Evolutionary conservation across 2,329 filamentous ascomycete genomes (phyloP).

Genomic region (Aspergillus sp.): DNA sequence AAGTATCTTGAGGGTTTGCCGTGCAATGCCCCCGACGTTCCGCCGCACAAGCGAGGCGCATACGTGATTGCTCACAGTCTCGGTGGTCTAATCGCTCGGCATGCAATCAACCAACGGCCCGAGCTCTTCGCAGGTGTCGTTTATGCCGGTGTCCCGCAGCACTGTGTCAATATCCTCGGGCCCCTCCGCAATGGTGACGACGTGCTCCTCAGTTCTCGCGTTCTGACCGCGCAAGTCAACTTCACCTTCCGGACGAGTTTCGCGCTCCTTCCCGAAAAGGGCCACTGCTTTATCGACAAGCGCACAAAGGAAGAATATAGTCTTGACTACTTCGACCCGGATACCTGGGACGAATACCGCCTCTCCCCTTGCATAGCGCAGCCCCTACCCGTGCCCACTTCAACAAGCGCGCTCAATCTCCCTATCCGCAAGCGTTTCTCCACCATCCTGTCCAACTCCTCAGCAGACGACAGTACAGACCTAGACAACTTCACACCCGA

Average conservation of each 20-base stretch:
- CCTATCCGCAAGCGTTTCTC: slow-evolving; percentile 42
- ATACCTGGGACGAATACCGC: slow-evolving; percentile 76
- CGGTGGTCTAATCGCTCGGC: slow-evolving; percentile 82
- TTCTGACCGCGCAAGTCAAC: slow-evolving; percentile 89
- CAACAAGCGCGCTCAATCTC: slow-evolving; percentile 26
- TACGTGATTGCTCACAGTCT: slow-evolving; percentile 81
- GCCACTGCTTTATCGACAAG: slow-evolving; percentile 83
- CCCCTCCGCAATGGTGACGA: slow-evolving; percentile 90
- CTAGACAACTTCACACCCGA: slow-evolving; percentile 12
- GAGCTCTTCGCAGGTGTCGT: slow-evolving; percentile 83
- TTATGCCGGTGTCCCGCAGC: slow-evolving; percentile 80
- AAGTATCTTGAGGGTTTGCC: slow-evolving; percentile 71
- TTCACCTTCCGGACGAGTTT: slow-evolving; percentile 88
- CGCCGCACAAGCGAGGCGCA: slow-evolving; percentile 63
- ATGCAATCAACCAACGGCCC: slow-evolving; percentile 81
- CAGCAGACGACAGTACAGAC: slow-evolving; percentile 16
- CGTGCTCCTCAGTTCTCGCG: slow-evolving; percentile 82
- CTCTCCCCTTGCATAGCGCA: slow-evolving; percentile 76
- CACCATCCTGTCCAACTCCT: slow-evolving; percentile 23
- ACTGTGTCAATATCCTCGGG: slow-evolving; percentile 88
- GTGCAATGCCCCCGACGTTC: slow-evolving; percentile 64
- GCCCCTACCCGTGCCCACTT: slow-evolving; percentile 55
- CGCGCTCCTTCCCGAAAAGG: slow-evolving; percentile 79
- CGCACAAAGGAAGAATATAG: slow-evolving; percentile 75
- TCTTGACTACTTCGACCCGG: slow-evolving; percentile 78